Evolutionary conservation across 2,329 filamentous ascomycete genomes (phyloP).

Genomic region (Geosmithia morbida): DNA sequence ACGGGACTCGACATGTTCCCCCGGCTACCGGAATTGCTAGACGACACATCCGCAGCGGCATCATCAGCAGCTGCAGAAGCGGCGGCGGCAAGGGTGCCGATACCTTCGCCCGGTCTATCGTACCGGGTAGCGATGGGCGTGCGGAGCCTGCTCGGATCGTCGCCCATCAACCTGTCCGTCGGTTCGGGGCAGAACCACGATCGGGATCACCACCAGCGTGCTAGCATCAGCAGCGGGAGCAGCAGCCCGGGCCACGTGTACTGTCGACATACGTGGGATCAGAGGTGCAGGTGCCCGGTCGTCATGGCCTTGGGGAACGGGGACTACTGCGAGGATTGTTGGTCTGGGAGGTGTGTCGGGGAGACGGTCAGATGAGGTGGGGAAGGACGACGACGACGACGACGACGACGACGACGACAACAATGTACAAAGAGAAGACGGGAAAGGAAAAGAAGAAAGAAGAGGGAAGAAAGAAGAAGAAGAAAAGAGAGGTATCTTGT

Average conservation of each 20-base stretch:
- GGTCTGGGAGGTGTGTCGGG: background rate
- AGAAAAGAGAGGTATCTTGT: background rate
- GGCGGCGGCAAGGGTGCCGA: too few species aligned
- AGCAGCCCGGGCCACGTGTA: background rate
- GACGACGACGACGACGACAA: too few species aligned
- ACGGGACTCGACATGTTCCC: conserved; percentile 2
- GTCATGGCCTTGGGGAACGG: conserved; percentile 1
- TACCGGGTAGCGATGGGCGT: background rate
- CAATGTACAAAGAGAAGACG: background rate
- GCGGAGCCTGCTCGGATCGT: background rate
- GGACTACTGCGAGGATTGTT: conserved; percentile 1
- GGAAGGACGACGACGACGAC: too few species aligned
- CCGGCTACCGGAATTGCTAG: conserved; percentile 1
- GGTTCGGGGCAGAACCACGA: background rate
- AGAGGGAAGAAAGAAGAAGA: too few species aligned
- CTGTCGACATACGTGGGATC: conserved; percentile 2
- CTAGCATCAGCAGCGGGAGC: background rate
- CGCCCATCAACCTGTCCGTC: background rate
- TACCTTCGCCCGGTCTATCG: background rate
- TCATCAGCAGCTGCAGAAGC: too few species aligned
- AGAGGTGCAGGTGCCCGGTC: background rate
- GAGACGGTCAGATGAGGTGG: background rate
- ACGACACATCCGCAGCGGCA: background rate
- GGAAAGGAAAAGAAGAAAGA: too few species aligned
- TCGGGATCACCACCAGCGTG: background rate